Evolutionary conservation across 2,329 filamentous ascomycete genomes (phyloP), one percentile per base, ranked within the genome.

Genomic region (Mariannaea elegans): DNA sequence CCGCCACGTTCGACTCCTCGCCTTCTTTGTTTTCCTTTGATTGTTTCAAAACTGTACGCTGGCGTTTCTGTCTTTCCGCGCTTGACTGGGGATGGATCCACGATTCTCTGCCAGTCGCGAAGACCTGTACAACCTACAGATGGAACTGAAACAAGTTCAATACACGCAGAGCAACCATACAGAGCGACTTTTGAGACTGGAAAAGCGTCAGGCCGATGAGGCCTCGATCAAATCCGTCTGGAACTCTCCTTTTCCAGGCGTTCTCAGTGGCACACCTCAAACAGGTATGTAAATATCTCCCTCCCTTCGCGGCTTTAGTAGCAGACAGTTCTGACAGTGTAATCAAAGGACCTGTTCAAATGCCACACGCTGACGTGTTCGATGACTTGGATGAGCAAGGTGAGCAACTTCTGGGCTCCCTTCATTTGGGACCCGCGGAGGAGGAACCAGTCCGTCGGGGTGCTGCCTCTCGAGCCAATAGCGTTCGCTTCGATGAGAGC

Each of bases 401-500:
- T 46, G 90, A 90, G 71, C 91, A 89, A 69, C 82, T 95, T 59
- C 85, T 97, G 47, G 90, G 89, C 50, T 92, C 91, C 53, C 84
- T 97, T 58, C 92, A 94, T 59, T 82, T 98, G 7, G 94, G 97
- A 2, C 77, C 79, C 65, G 85, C 90, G 5, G 94, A 97, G 63
- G 93, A 98, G 63, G 91, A 94, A 72, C 91, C 91, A 29, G 89
- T 93, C 57, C 88, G 93, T 34, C 87, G 94, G 64, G 92, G 95
- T 53, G 92, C 92, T 18, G 90, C 93, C 16, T 99, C 95, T 16
- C 87, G 95, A 68, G 94, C 95, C 46, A 98, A 98, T 74, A 98
- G 95, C 73, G 95, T 99, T 67, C 91, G 95, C 34, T 99, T 99
- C 71, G 95, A 98, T 73, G 94, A 98, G 75, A 97, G 93, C 72